Evolutionary conservation across 495 filamentous ascomycete species (phyloP).

Genomic region (Parachaetomium inaequale): DNA sequence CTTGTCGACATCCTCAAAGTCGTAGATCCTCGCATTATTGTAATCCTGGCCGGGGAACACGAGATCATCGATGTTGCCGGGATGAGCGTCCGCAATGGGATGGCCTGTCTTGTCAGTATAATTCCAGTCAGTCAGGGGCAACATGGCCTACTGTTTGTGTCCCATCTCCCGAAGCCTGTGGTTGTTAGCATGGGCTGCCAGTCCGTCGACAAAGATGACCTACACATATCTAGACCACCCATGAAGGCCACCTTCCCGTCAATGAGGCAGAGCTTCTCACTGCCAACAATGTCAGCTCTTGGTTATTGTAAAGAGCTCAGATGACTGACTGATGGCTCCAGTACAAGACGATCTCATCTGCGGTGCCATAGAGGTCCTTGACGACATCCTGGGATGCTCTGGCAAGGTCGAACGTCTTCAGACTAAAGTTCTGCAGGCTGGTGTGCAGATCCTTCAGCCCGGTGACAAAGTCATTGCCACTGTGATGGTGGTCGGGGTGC

Average conservation of each 20-base stretch:
- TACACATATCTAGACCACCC: conserved; percentile 72
- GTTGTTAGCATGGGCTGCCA: conserved; percentile 15
- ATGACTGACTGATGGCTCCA: conserved; percentile 74
- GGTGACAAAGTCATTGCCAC: conserved; percentile 53
- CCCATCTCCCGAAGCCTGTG: conserved; percentile 57
- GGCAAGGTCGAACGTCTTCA: conserved; percentile 46
- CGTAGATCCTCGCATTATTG: conserved; percentile 84
- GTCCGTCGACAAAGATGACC: conserved; percentile 5
- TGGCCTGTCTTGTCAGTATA: conserved; percentile 52
- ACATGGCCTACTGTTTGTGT: conserved; percentile 49
- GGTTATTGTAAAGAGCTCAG: no score
- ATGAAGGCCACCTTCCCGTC: conserved; percentile 84
- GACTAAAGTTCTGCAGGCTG: conserved; percentile 42
- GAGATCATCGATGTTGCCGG: conserved; percentile 65
- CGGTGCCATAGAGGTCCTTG: conserved; percentile 72
- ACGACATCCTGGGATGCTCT: conserved; percentile 63
- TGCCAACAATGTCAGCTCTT: no score
- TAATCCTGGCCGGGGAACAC: conserved; percentile 92
- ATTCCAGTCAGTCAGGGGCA: not conserved
- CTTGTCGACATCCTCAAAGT: conserved; percentile 80
- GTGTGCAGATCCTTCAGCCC: conserved; percentile 35
- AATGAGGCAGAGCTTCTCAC: conserved; percentile 81
- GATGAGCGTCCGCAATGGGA: conserved; percentile 81
- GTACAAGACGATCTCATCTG: conserved; percentile 78
- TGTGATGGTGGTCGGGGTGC: conserved; percentile 85